Conservation (phyloP, 169 alveolate species). For the Eimeria maxima region DNA sequence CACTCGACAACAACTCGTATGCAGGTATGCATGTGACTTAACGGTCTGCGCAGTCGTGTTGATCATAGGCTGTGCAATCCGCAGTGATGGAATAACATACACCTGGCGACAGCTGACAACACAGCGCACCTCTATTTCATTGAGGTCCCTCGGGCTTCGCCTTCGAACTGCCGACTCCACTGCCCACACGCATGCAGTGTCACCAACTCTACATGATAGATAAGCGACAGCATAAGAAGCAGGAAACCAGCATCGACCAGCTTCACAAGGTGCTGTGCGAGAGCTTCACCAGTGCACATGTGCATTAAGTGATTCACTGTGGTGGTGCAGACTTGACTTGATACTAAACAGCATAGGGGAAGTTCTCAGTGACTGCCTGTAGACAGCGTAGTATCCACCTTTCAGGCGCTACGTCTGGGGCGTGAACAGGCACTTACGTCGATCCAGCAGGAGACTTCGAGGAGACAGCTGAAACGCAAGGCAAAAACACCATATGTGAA, state of each 20-base stretch:
- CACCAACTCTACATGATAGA: neutral
- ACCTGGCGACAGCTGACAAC: neutral
- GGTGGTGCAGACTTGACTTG: neutral
- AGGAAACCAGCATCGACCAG: neutral
- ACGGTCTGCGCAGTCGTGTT: neutral
- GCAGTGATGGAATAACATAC: neutral
- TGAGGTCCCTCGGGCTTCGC: slow-evolving; percentile 2
- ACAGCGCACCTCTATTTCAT: slow-evolving; percentile 7
- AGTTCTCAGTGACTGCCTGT: neutral
- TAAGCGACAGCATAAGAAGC: neutral
- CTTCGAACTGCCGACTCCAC: slow-evolving; percentile 14
- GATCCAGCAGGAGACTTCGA: slow-evolving; percentile 34
- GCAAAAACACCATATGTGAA: neutral
- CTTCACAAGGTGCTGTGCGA: neutral
- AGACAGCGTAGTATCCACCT: neutral
- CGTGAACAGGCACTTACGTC: neutral
- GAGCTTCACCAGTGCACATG: neutral
- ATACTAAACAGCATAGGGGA: neutral
- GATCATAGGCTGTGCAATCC: neutral
- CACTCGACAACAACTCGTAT: neutral
- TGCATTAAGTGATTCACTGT: neutral
- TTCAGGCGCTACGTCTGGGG: neutral
- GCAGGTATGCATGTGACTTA: neutral
- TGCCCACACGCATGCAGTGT: neutral
- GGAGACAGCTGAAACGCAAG: slow-evolving; percentile 14